Evolutionary conservation across 2,329 filamentous ascomycete species (phyloP), one percentile per base, ranked within the genome.

Genomic region (Thelonectria blattea): DNA sequence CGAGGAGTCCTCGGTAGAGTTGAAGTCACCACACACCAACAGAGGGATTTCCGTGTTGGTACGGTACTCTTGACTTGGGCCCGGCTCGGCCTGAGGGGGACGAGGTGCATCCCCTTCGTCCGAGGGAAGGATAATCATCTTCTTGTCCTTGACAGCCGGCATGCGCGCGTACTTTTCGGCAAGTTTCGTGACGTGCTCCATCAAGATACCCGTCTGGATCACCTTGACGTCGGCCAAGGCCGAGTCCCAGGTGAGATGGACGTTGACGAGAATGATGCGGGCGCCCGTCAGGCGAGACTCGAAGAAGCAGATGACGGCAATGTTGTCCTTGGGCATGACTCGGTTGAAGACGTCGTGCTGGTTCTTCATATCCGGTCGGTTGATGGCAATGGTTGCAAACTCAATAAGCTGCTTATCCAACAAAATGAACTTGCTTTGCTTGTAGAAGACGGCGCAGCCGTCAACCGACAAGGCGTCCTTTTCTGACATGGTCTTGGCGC

Each of bases 311-410:
- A 97, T 87, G 49, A 97, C 90, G 15, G 91, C 95, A 75, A 99
- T 97, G 74, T 98, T 94, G 81, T 99, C 95, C 78, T 95, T 92
- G 62, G 94, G 93, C 95, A 97, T 98, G 62, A 99, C 91, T 27
- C 95, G 91, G 75, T 99, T 99, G 84, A 97, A 98, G 58, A 98
- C 94, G 71, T 99, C 95, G 73, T 96, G 92, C 71, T 96, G 92
- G 58, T 93, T 92, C 79, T 98, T 98, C 87, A 97, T 97, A 74
- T 98, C 95, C 3, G 93, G 92, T 66, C 95, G 85, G 73, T 96
- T 95, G 77, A 99, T 97, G 66, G 94, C 94, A 58, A 92, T 91
- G 60, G 92, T 90, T 39, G 91, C 89, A 74, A 97, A 97, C 76
- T 97, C 93, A 71, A 99, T 90, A 64, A 97, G 81, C 73, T 96